Conservation (phyloP, 2,329 filamentous ascomycete genomes). For the Daldinia sp. region DNA sequence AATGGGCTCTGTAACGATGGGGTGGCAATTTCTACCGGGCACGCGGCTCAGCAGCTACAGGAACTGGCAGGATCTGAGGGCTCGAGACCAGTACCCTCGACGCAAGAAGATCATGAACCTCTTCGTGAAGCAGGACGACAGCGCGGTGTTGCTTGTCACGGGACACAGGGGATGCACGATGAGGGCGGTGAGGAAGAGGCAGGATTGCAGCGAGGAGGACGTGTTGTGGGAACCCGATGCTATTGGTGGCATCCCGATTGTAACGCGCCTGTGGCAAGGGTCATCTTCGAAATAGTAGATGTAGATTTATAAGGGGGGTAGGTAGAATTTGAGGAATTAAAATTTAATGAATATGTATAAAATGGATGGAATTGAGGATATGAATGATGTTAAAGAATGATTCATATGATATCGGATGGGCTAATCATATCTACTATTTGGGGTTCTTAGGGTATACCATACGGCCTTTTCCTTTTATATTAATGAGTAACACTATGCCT, state of each 20-base stretch:
- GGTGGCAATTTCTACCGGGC: constrained; percentile 13
- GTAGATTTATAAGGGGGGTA: neutral
- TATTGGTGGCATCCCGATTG: constrained; percentile 9
- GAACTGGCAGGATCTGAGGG: neutral
- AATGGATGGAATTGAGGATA: neutral
- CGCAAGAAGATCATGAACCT: neutral
- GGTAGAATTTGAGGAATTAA: neutral
- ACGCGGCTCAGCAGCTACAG: constrained; percentile 6
- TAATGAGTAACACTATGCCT: too few species aligned
- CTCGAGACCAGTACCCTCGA: neutral
- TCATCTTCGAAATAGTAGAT: neutral
- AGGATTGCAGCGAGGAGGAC: neutral
- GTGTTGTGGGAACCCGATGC: constrained; percentile 3
- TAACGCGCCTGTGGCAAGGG: neutral
- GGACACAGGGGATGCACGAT: constrained; percentile 1
- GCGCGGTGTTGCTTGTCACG: constrained; percentile 15
- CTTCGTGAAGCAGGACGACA: constrained; percentile 1
- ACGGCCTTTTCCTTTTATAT: neutral
- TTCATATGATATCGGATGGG: too few species aligned
- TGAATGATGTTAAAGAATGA: too few species aligned
- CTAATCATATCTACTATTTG: too few species aligned
- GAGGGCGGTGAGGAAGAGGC: neutral
- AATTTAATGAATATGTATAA: neutral
- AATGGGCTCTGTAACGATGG: neutral
- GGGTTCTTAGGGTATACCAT: neutral